These are phyloP conservation scores for Fusarium albosuccineum DNA, from an alignment of 2,329 filamentous ascomycete genomes.

Conservation along the genomic window DNA sequence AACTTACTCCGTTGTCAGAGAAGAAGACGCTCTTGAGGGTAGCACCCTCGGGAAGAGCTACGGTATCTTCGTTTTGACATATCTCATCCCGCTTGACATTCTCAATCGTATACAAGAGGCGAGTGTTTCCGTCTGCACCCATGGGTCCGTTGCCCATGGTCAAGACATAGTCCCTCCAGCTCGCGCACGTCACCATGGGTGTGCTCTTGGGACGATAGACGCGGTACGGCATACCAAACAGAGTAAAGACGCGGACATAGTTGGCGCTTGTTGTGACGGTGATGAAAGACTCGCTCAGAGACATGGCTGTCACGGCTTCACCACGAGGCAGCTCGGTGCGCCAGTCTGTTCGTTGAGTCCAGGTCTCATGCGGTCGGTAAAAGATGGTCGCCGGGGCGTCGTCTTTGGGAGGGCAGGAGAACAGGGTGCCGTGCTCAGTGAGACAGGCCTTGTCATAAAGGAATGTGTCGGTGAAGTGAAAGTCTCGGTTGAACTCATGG, in stretches of 20 bases:
- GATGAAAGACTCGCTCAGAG: constrained; percentile 90
- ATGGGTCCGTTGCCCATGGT: constrained; percentile 94
- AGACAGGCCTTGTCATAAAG: constrained; percentile 97
- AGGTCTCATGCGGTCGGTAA: constrained; percentile 96
- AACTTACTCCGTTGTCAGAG: constrained; percentile 84
- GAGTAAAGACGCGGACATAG: constrained; percentile 92
- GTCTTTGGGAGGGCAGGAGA: constrained; percentile 80
- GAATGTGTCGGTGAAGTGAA: constrained; percentile 97
- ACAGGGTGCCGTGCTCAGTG: constrained; percentile 85
- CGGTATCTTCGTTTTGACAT: constrained; percentile 93
- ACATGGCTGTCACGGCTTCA: constrained; percentile 90
- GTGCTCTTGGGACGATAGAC: constrained; percentile 93
- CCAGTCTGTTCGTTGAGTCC: constrained; percentile 93
- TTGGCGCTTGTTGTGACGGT: constrained; percentile 88
- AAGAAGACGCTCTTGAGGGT: constrained; percentile 89
- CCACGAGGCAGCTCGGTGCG: constrained; percentile 86
- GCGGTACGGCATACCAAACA: constrained; percentile 90
- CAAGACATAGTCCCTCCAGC: constrained; percentile 96
- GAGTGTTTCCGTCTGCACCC: constrained; percentile 80
- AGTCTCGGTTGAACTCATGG: constrained; percentile 89
- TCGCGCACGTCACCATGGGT: constrained; percentile 91
- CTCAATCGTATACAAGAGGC: constrained; percentile 90
- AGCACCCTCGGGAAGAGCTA: constrained; percentile 82
- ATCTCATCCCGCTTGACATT: constrained; percentile 94
- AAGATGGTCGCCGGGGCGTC: constrained; percentile 84